Base-by-base conservation (phyloP, 768 basidiomycete genomes). In the Cubamyces sp. region DNA sequence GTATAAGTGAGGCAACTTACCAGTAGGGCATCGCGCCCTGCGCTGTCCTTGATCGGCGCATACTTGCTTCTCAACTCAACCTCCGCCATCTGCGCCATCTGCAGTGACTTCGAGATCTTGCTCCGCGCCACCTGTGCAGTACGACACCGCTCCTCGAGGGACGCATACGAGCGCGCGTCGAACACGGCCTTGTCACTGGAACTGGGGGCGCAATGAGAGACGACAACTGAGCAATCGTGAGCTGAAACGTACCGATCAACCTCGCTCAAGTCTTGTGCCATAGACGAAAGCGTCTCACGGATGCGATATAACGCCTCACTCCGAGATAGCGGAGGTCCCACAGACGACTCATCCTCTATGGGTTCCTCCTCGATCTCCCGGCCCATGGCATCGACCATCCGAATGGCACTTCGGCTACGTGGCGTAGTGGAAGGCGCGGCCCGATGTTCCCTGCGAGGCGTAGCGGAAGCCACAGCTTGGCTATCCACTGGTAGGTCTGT, bases 371-470 rank as follows among this genome's bases (percentile, higher is more conserved):
- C 78, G 16, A 88, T 76, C 66, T 86, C 84, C 54, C 77, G 80
- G 8, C 88, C 90, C 82, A 88, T 85, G 5, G 86, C 86, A 69
- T 92, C 89, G 43, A 90, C 81, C 37, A 91, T 75, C 45, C 87
- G 82, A 52, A 90, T 77, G 25, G 72, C 68, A 63, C 77, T 82
- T 66, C 71, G 79, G 54, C 66, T 81, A 11, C 72, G 64, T 3
- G 65, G 62, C 14, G 68, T 71, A 53, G 73, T 65, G 9, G 52
- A 69, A 25, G 57, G 26, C 54, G 48, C 48, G 66, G 68, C 5
- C 39, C 42, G 42, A 26, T 23, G 25, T 23, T 56, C 42, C 47
- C 49, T 40, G 34, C 47, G 60, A 23, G 63, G 57, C 11, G 57
- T 62, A 6, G 64, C 19, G n/a, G 60, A 11, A 11, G 25, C 16